Evolutionary conservation across 768 basidiomycete species (phyloP), one percentile per base, ranked within the genome.

Genomic region (Pleurotus platypus): DNA sequence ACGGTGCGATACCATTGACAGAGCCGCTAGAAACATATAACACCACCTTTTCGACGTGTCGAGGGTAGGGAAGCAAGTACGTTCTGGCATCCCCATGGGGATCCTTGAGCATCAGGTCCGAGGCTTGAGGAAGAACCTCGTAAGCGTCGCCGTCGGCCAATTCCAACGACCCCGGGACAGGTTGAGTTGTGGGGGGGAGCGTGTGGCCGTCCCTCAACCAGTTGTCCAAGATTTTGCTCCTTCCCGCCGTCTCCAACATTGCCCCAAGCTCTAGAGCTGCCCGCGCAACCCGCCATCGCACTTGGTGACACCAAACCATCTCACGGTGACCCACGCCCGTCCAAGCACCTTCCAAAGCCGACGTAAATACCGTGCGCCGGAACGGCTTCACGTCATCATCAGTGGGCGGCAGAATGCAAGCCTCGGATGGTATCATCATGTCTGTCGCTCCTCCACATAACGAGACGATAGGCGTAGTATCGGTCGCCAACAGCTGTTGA

Each of bases 231-330:
- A 81, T 63, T 4, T 57, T 60, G 0, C 63, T 72, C 27, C 73
- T 72, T 1, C 69, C 70, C 3, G 47, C 61, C 3, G 63, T 42
- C 1, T 65, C 67, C 24, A 50, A 47, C 0, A 71, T 62, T n/a
- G 60, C 65, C 2, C 80, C 80, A 9, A 90, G 72, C 63, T 92
- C 90, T 5, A 98, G 72, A 22, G 86, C 86, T 16, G 86, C 83
- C 53, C 91, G 79, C 13, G 94, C 94, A 35, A 96, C 76, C 20
- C 86, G 82, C 89, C 89, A 92, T 40, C 97, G 87, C 8, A 98
- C 87, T 71, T 99, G 97, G 70, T 98, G 92, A 67, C 97, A 98
- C 97, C 97, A 99, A 3, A 98, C 93, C 84, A 98, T 95, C 58
- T 92, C 95, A 42, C 86, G 86, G 69, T 99, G 97, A 22, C 95